Evolutionary conservation across 2,329 filamentous ascomycete genomes (phyloP), one percentile per base, ranked within the genome.

Genomic region (Sporothrix curviconia): DNA sequence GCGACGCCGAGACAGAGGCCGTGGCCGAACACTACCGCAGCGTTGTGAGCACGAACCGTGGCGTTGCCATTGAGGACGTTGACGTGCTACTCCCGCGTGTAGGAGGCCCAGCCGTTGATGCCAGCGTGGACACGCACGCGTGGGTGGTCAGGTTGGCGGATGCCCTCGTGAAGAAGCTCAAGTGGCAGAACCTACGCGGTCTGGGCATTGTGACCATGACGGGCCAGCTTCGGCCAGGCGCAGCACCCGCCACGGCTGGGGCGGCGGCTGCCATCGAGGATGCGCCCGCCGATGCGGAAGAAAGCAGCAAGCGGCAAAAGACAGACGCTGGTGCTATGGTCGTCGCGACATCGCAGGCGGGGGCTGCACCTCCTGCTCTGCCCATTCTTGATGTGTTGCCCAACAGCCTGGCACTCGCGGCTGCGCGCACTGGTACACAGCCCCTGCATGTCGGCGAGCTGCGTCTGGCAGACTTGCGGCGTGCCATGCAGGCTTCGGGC

Each of bases 71-170:
- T 6, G 75, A 74, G 42, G 76, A 78, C 37, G 79, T 84, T 36
- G 85, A 92, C 62, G 89, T 99, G 5, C 92, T 92, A 68, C 91
- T 90, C 0, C 94, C 94, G 1, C 71, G 75, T 9, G 76, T 89
- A n/a, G 91, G 91, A 24, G 76, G 44, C 1, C 40, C 80, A 34
- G 76, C 79, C 14, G 80, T 99, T 42, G 86, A 99, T 70, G 94
- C 92, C 12, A 96, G 92, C 67, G 92, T 97, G 42, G 94, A 99
- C 69, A 97, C 92, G 5, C 96, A 97, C 69, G 92, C 94, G 4
- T 99, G 95, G 94, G 86, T 89, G 24, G 89, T 99, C 60, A 95
- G 92, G 71, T 80, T 99, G 17, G 91, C 90, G 50, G 89, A 92
- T 64, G 77, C 82, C 44, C 82, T 99, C 19, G 88, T 95, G 59